Conservation (phyloP, 2,329 filamentous ascomycete species). For the Lachnellula arida region DNA sequence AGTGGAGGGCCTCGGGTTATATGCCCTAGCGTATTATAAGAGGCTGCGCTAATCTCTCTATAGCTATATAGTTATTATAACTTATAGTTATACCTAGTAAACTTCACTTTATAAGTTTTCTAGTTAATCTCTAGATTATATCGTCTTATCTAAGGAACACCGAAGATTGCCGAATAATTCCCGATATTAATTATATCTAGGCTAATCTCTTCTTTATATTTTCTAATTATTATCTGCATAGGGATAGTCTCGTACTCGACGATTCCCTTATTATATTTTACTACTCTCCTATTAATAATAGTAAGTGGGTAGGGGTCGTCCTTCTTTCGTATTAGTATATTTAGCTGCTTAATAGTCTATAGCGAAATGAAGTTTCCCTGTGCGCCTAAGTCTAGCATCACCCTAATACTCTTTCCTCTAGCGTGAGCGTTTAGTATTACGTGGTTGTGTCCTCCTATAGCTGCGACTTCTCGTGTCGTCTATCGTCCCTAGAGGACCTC, state of each 20-base stretch:
- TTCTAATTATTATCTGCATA: neutral
- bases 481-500: too few relatives aligned
- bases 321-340: neutral
- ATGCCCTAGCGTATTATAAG: neutral
- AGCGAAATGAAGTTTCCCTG: neutral
- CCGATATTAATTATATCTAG: neutral
- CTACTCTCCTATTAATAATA: too few relatives aligned
- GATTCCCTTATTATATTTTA: neutral
- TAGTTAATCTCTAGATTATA: neutral
- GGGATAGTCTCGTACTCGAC: neutral
- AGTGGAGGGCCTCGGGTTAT: neutral
- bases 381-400: too few relatives aligned
- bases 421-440: neutral
- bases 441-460: too few relatives aligned
- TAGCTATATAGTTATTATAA: neutral
- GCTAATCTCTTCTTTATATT: neutral
- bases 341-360: neutral
- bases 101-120: neutral
- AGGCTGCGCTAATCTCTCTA: too few relatives aligned
- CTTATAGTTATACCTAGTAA: too few relatives aligned
- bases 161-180: neutral
- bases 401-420: neutral
- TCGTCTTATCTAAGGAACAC: neutral
- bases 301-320: neutral
- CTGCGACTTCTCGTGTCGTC: too few relatives aligned